phyloP scores from a whole-genome alignment of 192 early-diverging fungal species.

The Entomortierella beljakovae region DNA sequence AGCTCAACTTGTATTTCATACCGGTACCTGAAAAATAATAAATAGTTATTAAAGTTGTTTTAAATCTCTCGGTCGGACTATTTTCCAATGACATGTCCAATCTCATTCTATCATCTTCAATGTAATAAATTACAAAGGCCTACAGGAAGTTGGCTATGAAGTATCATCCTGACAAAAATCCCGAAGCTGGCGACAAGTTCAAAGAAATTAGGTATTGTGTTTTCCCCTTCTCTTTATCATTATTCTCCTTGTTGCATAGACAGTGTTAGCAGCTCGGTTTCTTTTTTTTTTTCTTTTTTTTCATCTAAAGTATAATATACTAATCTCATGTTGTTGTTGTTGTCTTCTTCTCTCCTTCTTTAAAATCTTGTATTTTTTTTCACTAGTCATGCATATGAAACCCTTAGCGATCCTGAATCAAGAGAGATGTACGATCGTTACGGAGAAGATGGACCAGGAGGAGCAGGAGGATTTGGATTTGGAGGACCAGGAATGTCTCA shows the following conservation, averaged over 20 bases:
- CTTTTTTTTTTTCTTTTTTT: constrained; percentile 3
- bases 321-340: background rate
- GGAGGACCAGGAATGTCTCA: constrained; percentile 75
- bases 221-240: background rate
- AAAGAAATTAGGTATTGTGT: constrained; percentile 83
- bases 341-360: background rate
- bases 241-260: background rate
- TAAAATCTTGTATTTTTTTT: no score
- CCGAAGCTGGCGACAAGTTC: constrained; percentile 79
- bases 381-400: constrained; percentile 85
- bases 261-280: background rate
- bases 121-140: constrained; percentile 44
- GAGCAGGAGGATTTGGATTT: constrained; percentile 66
- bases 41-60: no score
- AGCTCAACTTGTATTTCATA: no score
- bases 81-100: no score
- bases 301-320: background rate
- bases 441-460: constrained; percentile 89
- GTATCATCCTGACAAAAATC: constrained; percentile 89
- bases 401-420: constrained; percentile 83
- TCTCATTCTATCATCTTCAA: background rate
- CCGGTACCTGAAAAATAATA: background rate
- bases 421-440: constrained; percentile 91
- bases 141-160: constrained; percentile 74
- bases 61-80: no score